A percentile compares a stretch with the other conserved stretches of the same genome.
Evolutionary conservation across 495 filamentous ascomycete genomes (phyloP).

Genomic region (Aspergillus avenaceus): DNA sequence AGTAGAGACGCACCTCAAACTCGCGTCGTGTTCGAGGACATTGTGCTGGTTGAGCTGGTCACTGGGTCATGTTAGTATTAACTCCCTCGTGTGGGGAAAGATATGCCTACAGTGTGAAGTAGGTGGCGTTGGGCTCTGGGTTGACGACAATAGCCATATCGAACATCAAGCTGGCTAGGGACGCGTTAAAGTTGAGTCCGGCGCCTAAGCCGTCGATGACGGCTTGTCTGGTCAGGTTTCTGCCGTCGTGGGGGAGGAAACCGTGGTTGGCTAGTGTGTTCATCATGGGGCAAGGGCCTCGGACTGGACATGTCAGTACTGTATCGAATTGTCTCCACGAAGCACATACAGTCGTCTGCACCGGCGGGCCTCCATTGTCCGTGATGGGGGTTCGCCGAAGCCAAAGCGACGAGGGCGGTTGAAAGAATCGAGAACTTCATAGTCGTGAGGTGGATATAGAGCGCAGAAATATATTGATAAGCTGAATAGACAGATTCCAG

Average conservation of each 20-base stretch:
- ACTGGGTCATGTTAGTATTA: background rate
- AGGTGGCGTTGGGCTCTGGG: constrained; percentile 46
- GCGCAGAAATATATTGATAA: background rate
- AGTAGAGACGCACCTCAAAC: constrained; percentile 44
- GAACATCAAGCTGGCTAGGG: constrained; percentile 34
- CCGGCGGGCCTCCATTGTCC: constrained; percentile 7
- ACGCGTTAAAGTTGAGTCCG: constrained; percentile 40
- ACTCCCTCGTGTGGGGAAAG: too few relatives aligned
- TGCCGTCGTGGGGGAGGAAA: constrained; percentile 51
- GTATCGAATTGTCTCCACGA: too few relatives aligned
- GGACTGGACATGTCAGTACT: constrained; percentile 7
- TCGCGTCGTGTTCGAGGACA: constrained; percentile 49
- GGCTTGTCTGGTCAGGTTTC: constrained; percentile 16
- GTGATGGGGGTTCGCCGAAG: background rate
- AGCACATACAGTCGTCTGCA: constrained; percentile 6
- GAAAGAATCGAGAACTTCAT: constrained; percentile 6
- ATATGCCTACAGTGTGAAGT: constrained; percentile 32
- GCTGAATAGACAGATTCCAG: background rate
- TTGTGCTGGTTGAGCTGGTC: constrained; percentile 44
- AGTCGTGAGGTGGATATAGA: background rate
- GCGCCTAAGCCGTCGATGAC: constrained; percentile 27
- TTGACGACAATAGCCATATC: constrained; percentile 40
- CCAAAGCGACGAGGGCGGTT: background rate
- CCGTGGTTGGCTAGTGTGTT: constrained; percentile 56
- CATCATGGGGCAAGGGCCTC: constrained; percentile 44